Conservation (phyloP, 1,284 basidiomycete species). For the Cutaneotrichosporon cyanovorans region DNA sequence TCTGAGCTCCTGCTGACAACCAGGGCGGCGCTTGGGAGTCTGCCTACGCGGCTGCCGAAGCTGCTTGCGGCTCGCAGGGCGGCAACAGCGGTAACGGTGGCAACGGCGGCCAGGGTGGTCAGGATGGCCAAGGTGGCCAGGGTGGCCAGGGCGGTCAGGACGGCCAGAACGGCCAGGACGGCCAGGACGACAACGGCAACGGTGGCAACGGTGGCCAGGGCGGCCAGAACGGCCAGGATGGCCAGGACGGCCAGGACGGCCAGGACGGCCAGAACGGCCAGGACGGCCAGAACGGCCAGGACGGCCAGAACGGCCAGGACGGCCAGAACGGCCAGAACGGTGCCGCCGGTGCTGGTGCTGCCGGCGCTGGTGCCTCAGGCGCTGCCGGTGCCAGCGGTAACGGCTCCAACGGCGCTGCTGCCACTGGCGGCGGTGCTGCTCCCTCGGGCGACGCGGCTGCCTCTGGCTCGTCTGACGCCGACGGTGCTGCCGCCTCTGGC, state of each 20-base stretch:
- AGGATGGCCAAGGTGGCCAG: conserved; percentile 17
- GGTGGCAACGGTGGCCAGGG: conserved; percentile 9
- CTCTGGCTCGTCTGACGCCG: background rate
- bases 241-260: conserved; percentile 14
- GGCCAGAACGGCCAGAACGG: background rate
- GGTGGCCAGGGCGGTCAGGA: conserved; percentile 10
- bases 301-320: background rate
- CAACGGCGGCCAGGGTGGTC: background rate
- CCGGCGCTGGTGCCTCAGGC: conserved; percentile 6
- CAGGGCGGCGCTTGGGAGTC: too few species aligned
- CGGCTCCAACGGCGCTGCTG: background rate
- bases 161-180: background rate
- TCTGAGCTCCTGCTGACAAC: too few species aligned
- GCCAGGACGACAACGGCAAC: background rate
- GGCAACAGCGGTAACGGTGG: conserved; percentile 14
- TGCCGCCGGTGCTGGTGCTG: background rate
- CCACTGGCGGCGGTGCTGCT: background rate
- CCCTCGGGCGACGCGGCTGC: background rate
- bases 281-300: too few species aligned
- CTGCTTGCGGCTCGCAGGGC: conserved; percentile 15
- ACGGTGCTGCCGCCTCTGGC: background rate
- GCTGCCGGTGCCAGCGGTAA: background rate
- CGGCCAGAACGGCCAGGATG: background rate
- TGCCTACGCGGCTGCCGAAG: too few species aligned
- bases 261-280: conserved; percentile 14